These are phyloP conservation scores for Achaetomiella virescens DNA, from an alignment of 495 filamentous ascomycete genomes.

Conservation along the genomic window DNA sequence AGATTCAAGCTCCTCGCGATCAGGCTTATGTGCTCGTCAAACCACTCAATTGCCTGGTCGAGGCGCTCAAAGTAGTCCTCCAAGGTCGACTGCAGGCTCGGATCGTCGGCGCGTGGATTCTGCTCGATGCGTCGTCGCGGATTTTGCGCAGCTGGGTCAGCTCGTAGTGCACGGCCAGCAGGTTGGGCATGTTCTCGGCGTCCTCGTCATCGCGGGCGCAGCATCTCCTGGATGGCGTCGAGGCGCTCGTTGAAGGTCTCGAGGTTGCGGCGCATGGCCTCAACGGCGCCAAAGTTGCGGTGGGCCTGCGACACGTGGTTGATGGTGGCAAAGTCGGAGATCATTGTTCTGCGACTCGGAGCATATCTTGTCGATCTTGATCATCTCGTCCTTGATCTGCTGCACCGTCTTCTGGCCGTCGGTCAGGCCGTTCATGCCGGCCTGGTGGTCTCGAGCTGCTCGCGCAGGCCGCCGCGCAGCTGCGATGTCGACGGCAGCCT, in stretches of 20 bases:
- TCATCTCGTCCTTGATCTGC: constrained; percentile 92
- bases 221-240: constrained; percentile 62
- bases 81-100: constrained; percentile 68
- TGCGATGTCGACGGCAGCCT: constrained; percentile 81
- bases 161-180: constrained; percentile 82
- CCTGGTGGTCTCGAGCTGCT: constrained; percentile 91
- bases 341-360: constrained; percentile 93
- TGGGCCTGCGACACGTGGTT: constrained; percentile 90
- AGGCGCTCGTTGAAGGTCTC: constrained; percentile 77
- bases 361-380: constrained; percentile 96
- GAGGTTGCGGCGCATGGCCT: constrained; percentile 84
- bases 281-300: constrained; percentile 84
- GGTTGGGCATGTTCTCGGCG: constrained; percentile 81
- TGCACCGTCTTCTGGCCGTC: constrained; percentile 85
- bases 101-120: constrained; percentile 67
- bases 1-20: constrained; percentile 82
- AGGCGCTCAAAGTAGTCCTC: constrained; percentile 83
- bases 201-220: constrained; percentile 79
- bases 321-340: constrained; percentile 93
- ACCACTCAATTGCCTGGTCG: constrained; percentile 82
- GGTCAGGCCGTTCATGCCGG: constrained; percentile 76
- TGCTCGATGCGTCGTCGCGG: constrained; percentile 91
- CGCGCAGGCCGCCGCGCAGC: constrained; percentile 76
- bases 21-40: constrained; percentile 87
- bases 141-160: constrained; percentile 89